phyloP scores from a whole-genome alignment of 2,329 filamentous ascomycete genomes.

The Anisogramma anomala region DNA sequence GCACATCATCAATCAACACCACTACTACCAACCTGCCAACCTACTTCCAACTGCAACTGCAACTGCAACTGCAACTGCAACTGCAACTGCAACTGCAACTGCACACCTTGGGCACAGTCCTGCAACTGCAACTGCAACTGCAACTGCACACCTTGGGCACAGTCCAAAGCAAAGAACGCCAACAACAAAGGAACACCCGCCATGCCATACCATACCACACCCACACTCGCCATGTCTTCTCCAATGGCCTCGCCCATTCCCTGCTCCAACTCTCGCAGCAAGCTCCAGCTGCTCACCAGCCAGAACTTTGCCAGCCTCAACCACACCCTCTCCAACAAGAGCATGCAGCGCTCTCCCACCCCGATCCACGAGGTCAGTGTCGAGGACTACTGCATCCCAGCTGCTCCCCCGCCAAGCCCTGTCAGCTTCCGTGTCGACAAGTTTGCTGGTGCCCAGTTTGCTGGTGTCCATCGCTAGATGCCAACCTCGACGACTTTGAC shows the following conservation, averaged over 20 bases:
- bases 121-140: too few species aligned
- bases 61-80: too few species aligned
- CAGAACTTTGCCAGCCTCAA: constrained; percentile 44
- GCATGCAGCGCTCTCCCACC: constrained; percentile 29
- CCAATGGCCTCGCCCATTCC: constrained; percentile 36
- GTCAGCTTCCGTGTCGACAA: constrained; percentile 40
- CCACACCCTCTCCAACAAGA: constrained; percentile 35
- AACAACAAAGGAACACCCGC: too few species aligned
- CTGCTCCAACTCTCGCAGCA: constrained; percentile 35
- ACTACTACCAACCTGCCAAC: neutral
- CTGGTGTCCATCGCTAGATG: too few species aligned
- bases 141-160: neutral
- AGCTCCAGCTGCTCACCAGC: constrained; percentile 32
- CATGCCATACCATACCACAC: neutral
- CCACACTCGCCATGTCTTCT: constrained; percentile 28
- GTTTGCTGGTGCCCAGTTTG: neutral
- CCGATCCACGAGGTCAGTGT: constrained; percentile 42
- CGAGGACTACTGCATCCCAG: constrained; percentile 52
- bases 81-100: too few species aligned
- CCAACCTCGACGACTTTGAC: too few species aligned
- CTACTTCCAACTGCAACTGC: neutral
- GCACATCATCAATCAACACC: neutral
- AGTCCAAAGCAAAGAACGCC: neutral
- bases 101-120: too few species aligned
- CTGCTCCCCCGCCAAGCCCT: constrained; percentile 52